phyloP scores from a whole-genome alignment of 306 rosid species.

The Castanea sativa region DNA sequence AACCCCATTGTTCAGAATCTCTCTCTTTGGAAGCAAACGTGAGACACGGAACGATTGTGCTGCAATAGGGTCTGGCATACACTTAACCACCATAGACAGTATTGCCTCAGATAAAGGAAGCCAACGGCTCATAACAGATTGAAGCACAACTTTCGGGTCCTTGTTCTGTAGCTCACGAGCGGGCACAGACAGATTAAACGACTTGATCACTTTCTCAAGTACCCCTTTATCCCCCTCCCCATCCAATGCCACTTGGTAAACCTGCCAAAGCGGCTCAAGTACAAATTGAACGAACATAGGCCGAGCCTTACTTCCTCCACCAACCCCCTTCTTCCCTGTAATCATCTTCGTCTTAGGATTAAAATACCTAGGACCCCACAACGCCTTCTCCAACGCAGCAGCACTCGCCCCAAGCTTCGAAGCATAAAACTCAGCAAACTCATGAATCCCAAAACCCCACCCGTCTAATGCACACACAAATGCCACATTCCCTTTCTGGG shows the following conservation, averaged over 20 bases:
- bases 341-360: conserved; percentile 73
- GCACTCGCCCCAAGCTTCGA: conserved; percentile 71
- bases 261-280: conserved; percentile 82
- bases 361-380: conserved; percentile 75
- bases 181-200: conserved; percentile 60
- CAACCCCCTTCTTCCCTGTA: conserved; percentile 62
- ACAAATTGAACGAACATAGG: conserved; percentile 94
- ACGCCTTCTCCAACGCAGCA: conserved; percentile 50
- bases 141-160: conserved; percentile 74
- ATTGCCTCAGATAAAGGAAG: conserved; percentile 70
- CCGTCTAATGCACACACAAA: conserved; percentile 89
- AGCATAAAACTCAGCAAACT: conserved; percentile 70
- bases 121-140: conserved; percentile 83
- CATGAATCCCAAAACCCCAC: conserved; percentile 76
- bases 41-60: conserved; percentile 66
- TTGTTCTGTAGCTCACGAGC: conserved; percentile 70
- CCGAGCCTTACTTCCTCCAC: conserved; percentile 48
- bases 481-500: conserved; percentile 80
- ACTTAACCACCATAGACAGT: conserved; percentile 66
- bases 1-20: conserved; percentile 24
- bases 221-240: conserved; percentile 47
- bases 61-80: conserved; percentile 64
- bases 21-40: conserved; percentile 61
- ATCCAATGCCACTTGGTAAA: conserved; percentile 60
- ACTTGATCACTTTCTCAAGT: conserved; percentile 61